phyloP scores from a whole-genome alignment of 192 early-diverging fungal species.

The Paraglomus brasilianum region DNA sequence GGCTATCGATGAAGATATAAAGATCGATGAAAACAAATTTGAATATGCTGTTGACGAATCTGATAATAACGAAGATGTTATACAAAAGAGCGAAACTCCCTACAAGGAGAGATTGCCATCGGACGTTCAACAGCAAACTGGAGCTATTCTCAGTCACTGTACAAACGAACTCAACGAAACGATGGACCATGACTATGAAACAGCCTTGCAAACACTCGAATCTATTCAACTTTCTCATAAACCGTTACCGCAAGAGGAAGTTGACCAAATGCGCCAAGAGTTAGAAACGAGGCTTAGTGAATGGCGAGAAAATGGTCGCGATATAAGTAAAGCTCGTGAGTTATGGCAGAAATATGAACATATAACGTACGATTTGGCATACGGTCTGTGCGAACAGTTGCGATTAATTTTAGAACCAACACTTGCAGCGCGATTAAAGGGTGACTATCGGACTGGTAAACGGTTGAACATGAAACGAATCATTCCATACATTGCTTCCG shows the following conservation, averaged over 20 bases:
- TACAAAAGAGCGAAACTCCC: conserved; percentile 39
- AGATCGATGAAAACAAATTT: conserved; percentile 40
- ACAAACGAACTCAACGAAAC: conserved; percentile 35
- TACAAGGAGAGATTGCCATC: conserved; percentile 32
- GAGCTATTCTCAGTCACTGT: conserved; percentile 42
- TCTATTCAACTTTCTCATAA: conserved; percentile 38
- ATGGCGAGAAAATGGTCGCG: conserved; percentile 70
- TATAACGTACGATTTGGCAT: conserved; percentile 87
- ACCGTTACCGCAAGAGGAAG: conserved; percentile 52
- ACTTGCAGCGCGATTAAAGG: conserved; percentile 91
- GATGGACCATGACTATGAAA: conserved; percentile 34
- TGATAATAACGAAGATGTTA: conserved; percentile 56
- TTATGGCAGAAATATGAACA: conserved; percentile 90
- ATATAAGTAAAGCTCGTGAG: conserved; percentile 60
- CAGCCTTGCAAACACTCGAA: conserved; percentile 33
- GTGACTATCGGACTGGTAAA: conserved; percentile 98
- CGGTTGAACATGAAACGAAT: conserved; percentile 99
- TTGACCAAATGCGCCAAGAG: conserved; percentile 75
- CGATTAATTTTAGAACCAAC: conserved; percentile 97
- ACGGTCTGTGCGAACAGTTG: conserved; percentile 91
- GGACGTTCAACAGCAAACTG: conserved; percentile 32
- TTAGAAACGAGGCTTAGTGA: conserved; percentile 74
- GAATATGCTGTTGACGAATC: conserved; percentile 59
- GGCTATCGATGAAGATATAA: conserved; percentile 62
- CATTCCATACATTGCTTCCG: conserved; percentile 97